Evolutionary conservation across 208 protist species (phyloP), one percentile per base, ranked within the genome.

Genomic region (Leishmania amazonensis): DNA sequence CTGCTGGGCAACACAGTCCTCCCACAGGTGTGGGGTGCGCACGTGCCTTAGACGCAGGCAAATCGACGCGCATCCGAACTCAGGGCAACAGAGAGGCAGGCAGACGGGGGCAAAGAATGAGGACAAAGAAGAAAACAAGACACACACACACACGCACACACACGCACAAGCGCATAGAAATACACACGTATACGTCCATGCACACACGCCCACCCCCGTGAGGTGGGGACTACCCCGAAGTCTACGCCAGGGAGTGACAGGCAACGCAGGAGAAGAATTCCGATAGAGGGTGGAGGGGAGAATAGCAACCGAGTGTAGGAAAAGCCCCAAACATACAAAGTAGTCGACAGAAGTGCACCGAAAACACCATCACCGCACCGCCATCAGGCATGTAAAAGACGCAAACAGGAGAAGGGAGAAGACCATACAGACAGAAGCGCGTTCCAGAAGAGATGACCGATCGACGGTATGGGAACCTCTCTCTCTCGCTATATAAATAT

Each of bases 81-180:
- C 62, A 40, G 77, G 47, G 54, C 35, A 21, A 84, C n/a, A 77
- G 2, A 76, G 21, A 42, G 19, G n/a, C 65, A 72, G 72, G 40
- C 65, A 71, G 17, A 3, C 65, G 35, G 17, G 38, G 65, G 42
- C 40, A 45, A 1, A 38, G 24, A n/a, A 73, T 35, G 40, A 45
- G 67, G 19, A 35, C 31, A 35, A 11, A 49, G 4, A 73, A 70
- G 15, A 21, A 42, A 38, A 67, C 21, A 21, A 67, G 3, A 71
- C 15, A 71, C 28, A 45, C 65, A 24, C 38, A 40, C 45, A 71
- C 28, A 45, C 65, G 8, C 38, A 40, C 45, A 74, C 11, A 15
- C 42, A 74, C 47, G 11, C 54, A 51, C 74, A 74, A 2, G 11
- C 42, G 19, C 53, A 57, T 4, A n/a, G 62, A 71, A 0, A 71